These are phyloP conservation scores for Debaryomycetaceae sp. DNA, from an alignment of 1,139 yeast genomes.

Conservation along the genomic window DNA sequence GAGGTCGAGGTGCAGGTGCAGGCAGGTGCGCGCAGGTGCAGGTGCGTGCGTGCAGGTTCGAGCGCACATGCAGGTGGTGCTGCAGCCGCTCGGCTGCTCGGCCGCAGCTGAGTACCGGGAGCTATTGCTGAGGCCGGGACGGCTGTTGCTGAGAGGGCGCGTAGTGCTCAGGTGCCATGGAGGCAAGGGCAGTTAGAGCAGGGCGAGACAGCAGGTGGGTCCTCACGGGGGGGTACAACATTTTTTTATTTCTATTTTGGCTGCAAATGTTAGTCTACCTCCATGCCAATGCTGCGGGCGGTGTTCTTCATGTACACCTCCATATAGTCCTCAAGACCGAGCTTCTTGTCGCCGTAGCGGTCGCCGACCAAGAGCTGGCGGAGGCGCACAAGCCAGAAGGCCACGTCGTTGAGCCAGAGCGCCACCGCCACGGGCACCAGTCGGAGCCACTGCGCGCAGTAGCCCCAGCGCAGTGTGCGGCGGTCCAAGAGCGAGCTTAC, in stretches of 20 bases:
- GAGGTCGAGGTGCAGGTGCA: not conserved
- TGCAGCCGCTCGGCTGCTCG: not conserved
- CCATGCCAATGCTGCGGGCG: constrained; percentile 40
- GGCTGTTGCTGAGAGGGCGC: too few species aligned
- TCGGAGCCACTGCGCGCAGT: constrained; percentile 14
- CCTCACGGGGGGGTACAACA: not conserved
- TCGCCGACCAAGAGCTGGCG: constrained; percentile 34
- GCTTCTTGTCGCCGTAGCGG: constrained; percentile 27
- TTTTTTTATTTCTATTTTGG: not conserved
- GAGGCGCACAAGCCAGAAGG: constrained; percentile 37
- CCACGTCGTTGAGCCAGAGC: constrained; percentile 39
- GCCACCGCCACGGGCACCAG: constrained; percentile 24
- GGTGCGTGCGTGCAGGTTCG: too few species aligned
- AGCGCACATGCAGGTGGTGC: not conserved
- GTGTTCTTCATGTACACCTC: constrained; percentile 40
- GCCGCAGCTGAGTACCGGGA: too few species aligned
- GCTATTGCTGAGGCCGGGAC: too few species aligned
- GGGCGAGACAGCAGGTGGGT: not conserved
- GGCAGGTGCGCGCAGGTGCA: too few species aligned
- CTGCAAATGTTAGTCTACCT: constrained; percentile 14
- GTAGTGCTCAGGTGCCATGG: too few species aligned
- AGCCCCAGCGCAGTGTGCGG: not conserved
- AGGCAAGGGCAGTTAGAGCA: not conserved
- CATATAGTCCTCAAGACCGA: constrained; percentile 46
- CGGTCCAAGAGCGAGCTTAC: constrained; percentile 12